Base-by-base conservation (phyloP, 2,329 filamentous ascomycete genomes). In the Alternaria arbusti region DNA sequence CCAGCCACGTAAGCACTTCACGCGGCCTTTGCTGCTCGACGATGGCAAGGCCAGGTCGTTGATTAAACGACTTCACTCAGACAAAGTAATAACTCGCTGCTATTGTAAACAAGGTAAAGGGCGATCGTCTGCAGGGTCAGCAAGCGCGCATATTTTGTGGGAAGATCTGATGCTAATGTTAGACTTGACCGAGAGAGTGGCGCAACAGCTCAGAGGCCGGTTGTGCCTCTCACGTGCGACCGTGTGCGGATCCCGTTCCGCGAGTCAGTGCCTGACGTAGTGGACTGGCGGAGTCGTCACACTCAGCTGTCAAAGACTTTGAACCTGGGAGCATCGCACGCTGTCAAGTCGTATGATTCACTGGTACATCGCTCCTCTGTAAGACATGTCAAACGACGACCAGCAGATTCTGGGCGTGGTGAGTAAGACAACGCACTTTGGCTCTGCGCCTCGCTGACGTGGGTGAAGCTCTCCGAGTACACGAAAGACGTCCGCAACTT, bases 361-460 rank as follows among this genome's bases (percentile, higher is more conserved):
- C 15, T 20, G 6, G 7, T 44, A 32, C 12, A 15, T 13, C 26
- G n/a, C 9, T 3, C 20, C 8, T 50, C 44, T 22, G 22, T 17
- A n/a, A 32, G 56, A 22, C 70, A 95, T 95, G 92, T 90, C 91
- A 70, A 89, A 88, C 77, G 91, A 94, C 78, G 91, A 93, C 77
- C 89, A 93, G 82, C 89, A 91, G 73, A 91, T 94, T 76, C 83
- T 93, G 69, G 91, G 93, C 81, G 85, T 91, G 77, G 91, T 94
- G 82, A 84, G 90, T 78, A 69, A 68, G 55, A 46, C 25, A 22
- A 44, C 36, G 50, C 43, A 59, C 44, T 54, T 51, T 50, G 43
- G 25, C 46, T 59, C 23, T 54, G 57, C 59, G 13, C 56, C 44
- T 51, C 54, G 50, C 54, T 66, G 59, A 71, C 61, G 64, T 46